A percentile compares a stretch with the other conserved stretches of the same genome.
phyloP scores from a whole-genome alignment of 176 grass and related monocot species.

The barley (Hordeum vulgare) region DNA sequence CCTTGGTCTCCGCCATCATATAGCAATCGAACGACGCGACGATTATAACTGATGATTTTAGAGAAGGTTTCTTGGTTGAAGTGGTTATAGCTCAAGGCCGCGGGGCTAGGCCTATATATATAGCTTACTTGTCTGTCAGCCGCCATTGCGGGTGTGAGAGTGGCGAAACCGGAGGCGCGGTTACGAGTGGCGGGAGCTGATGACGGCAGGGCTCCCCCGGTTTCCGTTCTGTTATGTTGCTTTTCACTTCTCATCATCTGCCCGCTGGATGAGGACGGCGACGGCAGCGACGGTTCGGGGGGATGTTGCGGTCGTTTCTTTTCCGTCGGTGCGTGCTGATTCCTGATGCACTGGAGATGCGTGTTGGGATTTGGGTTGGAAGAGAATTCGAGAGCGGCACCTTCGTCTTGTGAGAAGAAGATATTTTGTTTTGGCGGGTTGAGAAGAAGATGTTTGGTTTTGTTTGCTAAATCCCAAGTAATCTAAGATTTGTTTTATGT shows the following conservation, averaged over 20 bases:
- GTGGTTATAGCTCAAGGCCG: background rate
- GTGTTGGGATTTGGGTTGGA: background rate
- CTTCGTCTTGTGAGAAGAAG: background rate
- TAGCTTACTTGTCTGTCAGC: background rate
- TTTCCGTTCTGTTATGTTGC: background rate
- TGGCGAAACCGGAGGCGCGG: constrained; percentile 9
- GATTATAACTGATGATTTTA: background rate
- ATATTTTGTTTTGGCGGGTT: too few species aligned
- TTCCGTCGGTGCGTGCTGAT: background rate
- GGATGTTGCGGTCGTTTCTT: background rate
- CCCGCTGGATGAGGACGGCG: background rate
- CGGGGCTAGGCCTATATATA: background rate
- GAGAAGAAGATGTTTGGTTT: background rate
- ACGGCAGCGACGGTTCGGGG: background rate
- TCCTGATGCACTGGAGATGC: background rate
- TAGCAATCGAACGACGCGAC: background rate
- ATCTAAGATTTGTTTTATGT: background rate
- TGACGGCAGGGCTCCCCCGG: background rate
- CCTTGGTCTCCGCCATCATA: background rate
- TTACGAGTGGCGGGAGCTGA: background rate
- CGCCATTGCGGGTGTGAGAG: too few species aligned
- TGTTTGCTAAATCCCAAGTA: background rate
- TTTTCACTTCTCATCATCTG: background rate
- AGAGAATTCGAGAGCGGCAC: background rate
- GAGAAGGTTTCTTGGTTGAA: background rate